A percentile compares a stretch with the other conserved stretches of the same genome.
Evolutionary conservation across 2,329 filamentous ascomycete species (phyloP).

Genomic region (Pseudodiploospora longispora): DNA sequence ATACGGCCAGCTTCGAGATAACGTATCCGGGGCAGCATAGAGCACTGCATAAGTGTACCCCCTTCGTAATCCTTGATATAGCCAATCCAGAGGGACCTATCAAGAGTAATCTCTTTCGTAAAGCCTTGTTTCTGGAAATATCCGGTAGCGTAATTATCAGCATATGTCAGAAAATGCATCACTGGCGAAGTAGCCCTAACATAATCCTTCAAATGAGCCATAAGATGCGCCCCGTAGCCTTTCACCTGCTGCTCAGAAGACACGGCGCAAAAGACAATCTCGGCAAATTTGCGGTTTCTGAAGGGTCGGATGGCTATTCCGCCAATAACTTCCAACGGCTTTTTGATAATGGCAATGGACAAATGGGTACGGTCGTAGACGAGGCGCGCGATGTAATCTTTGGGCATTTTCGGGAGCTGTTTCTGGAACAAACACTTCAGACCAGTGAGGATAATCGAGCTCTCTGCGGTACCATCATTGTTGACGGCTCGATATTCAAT

Average conservation of each 20-base stretch:
- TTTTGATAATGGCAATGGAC: constrained; percentile 88
- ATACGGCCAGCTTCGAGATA: constrained; percentile 82
- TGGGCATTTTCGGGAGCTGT: constrained; percentile 91
- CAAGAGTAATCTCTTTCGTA: constrained; percentile 86
- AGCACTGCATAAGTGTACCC: constrained; percentile 92
- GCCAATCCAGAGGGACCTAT: constrained; percentile 86
- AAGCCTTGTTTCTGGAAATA: constrained; percentile 97
- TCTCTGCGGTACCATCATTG: constrained; percentile 75
- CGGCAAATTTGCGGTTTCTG: constrained; percentile 75
- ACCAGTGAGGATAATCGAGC: constrained; percentile 82
- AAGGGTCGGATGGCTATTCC: constrained; percentile 89
- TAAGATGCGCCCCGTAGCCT: constrained; percentile 85
- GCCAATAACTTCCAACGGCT: constrained; percentile 77
- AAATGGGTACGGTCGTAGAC: constrained; percentile 89
- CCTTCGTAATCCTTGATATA: constrained; percentile 97
- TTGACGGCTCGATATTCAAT: constrained; percentile 93
- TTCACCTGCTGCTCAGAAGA: constrained; percentile 92
- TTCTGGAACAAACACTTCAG: constrained; percentile 94
- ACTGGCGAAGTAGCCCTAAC: constrained; percentile 87
- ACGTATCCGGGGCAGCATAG: constrained; percentile 80
- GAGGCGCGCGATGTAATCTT: constrained; percentile 87
- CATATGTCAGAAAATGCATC: constrained; percentile 93
- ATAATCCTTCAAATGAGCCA: constrained; percentile 91
- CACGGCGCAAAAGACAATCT: constrained; percentile 92
- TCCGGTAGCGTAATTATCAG: constrained; percentile 93